These are phyloP conservation scores for Crithidia thermophila DNA, from an alignment of 208 protist genomes.

Conservation along the genomic window DNA sequence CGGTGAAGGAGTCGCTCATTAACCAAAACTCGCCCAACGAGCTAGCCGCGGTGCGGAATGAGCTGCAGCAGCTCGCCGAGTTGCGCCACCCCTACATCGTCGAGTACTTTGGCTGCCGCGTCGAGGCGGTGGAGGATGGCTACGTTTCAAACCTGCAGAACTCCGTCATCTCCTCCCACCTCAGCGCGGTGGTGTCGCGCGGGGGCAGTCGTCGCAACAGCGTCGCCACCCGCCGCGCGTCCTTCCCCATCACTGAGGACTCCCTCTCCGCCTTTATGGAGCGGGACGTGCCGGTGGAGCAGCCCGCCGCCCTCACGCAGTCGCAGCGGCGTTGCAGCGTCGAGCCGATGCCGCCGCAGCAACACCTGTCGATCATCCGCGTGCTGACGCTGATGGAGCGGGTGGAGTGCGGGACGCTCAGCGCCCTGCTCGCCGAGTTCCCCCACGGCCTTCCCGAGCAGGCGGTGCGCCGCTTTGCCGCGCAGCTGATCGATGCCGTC, in stretches of 20 bases:
- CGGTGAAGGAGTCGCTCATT: conserved; percentile 39
- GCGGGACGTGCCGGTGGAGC: background rate
- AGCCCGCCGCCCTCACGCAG: no score
- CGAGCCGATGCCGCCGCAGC: background rate
- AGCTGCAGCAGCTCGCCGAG: conserved; percentile 35
- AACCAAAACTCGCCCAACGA: conserved; percentile 26
- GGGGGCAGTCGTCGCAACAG: background rate
- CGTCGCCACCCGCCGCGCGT: background rate
- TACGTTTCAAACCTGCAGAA: background rate
- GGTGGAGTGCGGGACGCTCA: conserved; percentile 35
- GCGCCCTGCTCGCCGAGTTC: conserved; percentile 20
- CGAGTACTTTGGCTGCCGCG: conserved; percentile 38
- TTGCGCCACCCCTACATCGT: conserved; percentile 41
- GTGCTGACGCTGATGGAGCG: conserved; percentile 47
- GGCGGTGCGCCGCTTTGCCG: conserved; percentile 28
- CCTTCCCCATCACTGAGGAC: background rate
- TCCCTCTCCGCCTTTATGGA: background rate
- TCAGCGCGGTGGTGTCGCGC: background rate
- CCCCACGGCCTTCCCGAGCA: conserved; percentile 33
- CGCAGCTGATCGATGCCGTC: conserved; percentile 41
- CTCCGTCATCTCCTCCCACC: conserved; percentile 9
- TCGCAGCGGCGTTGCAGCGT: background rate
- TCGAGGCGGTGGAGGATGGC: conserved; percentile 20
- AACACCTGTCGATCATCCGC: conserved; percentile 5
- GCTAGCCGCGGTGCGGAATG: conserved; percentile 31